Evolutionary conservation across 1,284 basidiomycete genomes (phyloP).

Genomic region (Rhodotorula sp.): DNA sequence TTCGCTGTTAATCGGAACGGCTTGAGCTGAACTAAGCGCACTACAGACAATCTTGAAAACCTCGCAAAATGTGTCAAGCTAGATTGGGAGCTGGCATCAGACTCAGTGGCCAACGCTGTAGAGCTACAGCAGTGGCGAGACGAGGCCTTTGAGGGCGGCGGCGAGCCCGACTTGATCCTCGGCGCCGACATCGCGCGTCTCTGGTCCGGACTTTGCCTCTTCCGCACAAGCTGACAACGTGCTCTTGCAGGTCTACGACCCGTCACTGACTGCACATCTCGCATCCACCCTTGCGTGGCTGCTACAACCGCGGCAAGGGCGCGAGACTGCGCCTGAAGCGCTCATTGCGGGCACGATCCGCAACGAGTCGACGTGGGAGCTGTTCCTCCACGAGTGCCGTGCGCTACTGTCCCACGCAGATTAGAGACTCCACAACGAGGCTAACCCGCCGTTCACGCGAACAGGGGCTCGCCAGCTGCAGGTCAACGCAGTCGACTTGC

Average conservation of each 20-base stretch:
- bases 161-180: conserved; percentile 16
- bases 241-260: conserved; percentile 36
- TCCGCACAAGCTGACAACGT: not conserved
- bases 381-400: conserved; percentile 31
- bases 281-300: conserved; percentile 25
- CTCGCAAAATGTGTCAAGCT: not conserved
- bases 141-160: not conserved
- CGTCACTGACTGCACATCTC: conserved; percentile 12
- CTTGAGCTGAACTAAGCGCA: accelerated
- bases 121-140: conserved; percentile 8
- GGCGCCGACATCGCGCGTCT: conserved; percentile 40
- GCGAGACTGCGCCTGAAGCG: conserved; percentile 1
- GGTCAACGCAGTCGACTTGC: conserved; percentile 18
- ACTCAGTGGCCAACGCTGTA: not conserved
- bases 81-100: conserved; percentile 30
- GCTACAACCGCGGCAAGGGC: not conserved
- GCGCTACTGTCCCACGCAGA: not conserved
- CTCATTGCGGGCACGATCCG: conserved; percentile 38
- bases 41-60: conserved; percentile 13
- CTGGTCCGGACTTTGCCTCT: not conserved
- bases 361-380: conserved; percentile 31
- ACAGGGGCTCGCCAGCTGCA: conserved; percentile 4
- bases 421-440: not conserved
- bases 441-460: not conserved
- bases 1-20: not conserved